Percentiles rank a stretch among this genome's conserved stretches.
phyloP scores from a whole-genome alignment of 257 asterid genomes.

The Nicotiana sylvestris region DNA sequence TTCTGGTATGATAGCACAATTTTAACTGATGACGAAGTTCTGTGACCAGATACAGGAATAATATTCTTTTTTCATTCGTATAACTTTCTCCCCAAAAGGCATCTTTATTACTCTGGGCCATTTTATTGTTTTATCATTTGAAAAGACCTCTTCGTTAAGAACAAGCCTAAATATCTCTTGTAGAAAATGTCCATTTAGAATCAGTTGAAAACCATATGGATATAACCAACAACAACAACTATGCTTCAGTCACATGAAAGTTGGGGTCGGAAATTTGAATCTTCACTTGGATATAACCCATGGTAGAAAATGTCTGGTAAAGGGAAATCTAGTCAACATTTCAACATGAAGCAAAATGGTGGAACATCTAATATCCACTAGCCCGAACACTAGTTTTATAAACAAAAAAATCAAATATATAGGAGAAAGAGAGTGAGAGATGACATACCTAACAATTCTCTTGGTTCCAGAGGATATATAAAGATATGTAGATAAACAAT shows the following conservation, averaged over 20 bases:
- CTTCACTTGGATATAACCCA: background rate
- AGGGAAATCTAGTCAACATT: background rate
- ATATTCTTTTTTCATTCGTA: background rate
- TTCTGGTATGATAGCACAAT: background rate
- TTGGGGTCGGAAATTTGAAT: no score
- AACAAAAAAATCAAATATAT: background rate
- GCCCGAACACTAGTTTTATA: background rate
- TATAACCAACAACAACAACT: no score
- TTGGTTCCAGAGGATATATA: no score
- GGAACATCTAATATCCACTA: background rate
- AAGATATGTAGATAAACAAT: no score
- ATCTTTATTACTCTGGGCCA: background rate
- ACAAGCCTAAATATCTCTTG: no score
- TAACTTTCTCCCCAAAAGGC: background rate
- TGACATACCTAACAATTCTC: conserved; percentile 16
- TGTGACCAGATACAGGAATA: background rate
- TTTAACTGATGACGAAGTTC: background rate
- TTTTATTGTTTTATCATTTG: no score
- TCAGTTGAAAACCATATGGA: background rate
- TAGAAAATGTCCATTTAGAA: background rate
- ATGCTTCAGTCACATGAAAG: no score
- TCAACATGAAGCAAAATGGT: background rate
- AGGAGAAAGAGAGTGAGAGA: background rate
- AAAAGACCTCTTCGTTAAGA: background rate
- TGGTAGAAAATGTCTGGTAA: background rate